Evolutionary conservation across 306 rosid species (phyloP), one percentile per base, ranked within the genome.

Genomic region (Arachis hypogaea): DNA sequence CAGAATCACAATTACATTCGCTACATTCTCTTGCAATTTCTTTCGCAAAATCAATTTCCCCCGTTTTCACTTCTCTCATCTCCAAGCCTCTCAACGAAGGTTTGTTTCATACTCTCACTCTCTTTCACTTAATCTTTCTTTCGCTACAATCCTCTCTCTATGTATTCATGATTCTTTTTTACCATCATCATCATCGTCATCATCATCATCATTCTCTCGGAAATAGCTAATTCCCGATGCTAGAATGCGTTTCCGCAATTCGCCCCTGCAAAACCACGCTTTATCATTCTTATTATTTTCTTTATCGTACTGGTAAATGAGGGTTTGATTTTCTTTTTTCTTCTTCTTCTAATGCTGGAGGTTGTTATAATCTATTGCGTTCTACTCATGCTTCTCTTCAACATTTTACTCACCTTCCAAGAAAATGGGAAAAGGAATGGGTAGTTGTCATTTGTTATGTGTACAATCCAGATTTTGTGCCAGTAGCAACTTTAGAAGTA

Each of bases 381-480:
- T 58, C 33, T 6, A 7, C 44, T 51, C 36, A 28, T 69, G 30
- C 47, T 62, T 68, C 50, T 7, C 5, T 69, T 68, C 5, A 43
- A 43, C 0, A 10, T 50, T 62, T 69, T 46, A 63, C 62, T 16
- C 51, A 40, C 70, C 30, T n/a, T 68, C 10, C 18, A 5, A 29
- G 49, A 55, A 68, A 68, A 29, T 68, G n/a, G 22, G 59, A 61
- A 2, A 33, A 43, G 11, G 68, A 12, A 59, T 51, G 62, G 38
- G 8, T n/a, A 38, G 7, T 30, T 68, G 70, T 51, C 54, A 14
- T 41, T 54, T 66, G 18, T 59, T 44, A 38, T 68, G 50, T 68
- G 50, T 28, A 12, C 18, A 59, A 4, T 50, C 41, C 63, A 18
- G 56, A 66, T 70, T 56, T 36, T 65, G 42, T 59, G 74, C 66